Base-by-base conservation (phyloP, 2,329 filamentous ascomycete species). In the Trichophyton simii region DNA sequence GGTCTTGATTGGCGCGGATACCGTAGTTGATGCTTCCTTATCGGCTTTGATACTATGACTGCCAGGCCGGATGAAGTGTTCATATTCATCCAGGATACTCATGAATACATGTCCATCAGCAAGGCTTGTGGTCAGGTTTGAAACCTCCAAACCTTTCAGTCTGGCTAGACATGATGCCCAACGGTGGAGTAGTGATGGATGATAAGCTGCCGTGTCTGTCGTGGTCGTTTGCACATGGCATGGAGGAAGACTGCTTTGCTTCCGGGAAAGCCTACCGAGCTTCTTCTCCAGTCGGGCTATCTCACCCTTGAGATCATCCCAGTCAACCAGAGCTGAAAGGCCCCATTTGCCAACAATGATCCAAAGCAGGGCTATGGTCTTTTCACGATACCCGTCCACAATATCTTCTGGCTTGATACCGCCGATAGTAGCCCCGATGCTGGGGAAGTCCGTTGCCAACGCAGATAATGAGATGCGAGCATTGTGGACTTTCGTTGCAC, bases 361-460 rank as follows among this genome's bases (percentile, higher is more conserved):
- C 83, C 83, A 86, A 3, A 87, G 74, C 8, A 86, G 73, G 3
- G 77, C 79, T 52, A 87, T 75, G 0, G 83, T 86, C 70, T 83
- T 85, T 67, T 87, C 83, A 7, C 84, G 79, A 66, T 85, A 82
- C 1, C 84, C 84, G 65, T 86, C 79, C 5, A 87, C 82, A 55
- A 87, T 80, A 60, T 86, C 82, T 44, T 82, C 79, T 0, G 83
- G 77, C 13, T 72, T 76, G 41, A 84, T 72, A 38, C 75, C 73
- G 22, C 72, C 70, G 4, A 77, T 68, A 11, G 79, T 73, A 11
- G 69, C 67, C 3, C 70, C 72, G 11, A 78, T 71, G 1, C 77
- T 76, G 9, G 69, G 70, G 6, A 79, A 72, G 9, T 72, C 72
- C 9, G 34, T 54, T n/a, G 71, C 68, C 11, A 86, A 71, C 1